These are phyloP conservation scores for Hemileia vastatrix DNA, from an alignment of 1,284 basidiomycete genomes.

Conservation along the genomic window DNA sequence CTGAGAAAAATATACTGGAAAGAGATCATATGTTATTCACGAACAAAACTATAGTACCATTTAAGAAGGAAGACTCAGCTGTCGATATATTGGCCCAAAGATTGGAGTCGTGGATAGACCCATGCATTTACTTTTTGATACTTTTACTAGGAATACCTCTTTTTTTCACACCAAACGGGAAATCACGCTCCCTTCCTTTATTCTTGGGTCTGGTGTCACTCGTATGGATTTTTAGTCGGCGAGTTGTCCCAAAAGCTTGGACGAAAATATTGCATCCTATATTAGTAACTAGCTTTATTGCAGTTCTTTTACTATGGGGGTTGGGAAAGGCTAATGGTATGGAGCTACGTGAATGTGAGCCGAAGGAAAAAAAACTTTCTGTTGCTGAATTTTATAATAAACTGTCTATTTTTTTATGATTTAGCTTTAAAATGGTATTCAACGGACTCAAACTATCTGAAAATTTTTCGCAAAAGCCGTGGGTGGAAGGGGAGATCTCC, in stretches of 20 bases:
- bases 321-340: constrained; percentile 13
- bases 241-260: neutral
- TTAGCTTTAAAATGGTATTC: constrained; percentile 14
- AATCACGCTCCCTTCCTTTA: constrained; percentile 9
- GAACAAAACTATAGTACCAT: no score
- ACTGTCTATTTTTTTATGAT: neutral
- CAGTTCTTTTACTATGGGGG: constrained; percentile 8
- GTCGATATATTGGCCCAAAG: constrained; percentile 2
- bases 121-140: constrained; percentile 9
- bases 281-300: constrained; percentile 20
- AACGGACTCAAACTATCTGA: constrained; percentile 3
- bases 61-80: no score
- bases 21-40: no score
- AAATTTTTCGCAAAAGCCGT: constrained; percentile 8
- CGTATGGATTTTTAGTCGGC: constrained; percentile 15
- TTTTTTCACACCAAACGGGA: constrained; percentile 13
- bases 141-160: constrained; percentile 18
- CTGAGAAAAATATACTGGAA: no score
- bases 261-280: constrained; percentile 19
- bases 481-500: constrained; percentile 11
- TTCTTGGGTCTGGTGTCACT: constrained; percentile 16
- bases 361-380: neutral
- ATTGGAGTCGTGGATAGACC: constrained; percentile 16
- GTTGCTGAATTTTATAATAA: neutral
- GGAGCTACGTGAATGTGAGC: constrained; percentile 1